phyloP scores from a whole-genome alignment of 2,329 filamentous ascomycete species.

The Neocatenulostroma microsporum region DNA sequence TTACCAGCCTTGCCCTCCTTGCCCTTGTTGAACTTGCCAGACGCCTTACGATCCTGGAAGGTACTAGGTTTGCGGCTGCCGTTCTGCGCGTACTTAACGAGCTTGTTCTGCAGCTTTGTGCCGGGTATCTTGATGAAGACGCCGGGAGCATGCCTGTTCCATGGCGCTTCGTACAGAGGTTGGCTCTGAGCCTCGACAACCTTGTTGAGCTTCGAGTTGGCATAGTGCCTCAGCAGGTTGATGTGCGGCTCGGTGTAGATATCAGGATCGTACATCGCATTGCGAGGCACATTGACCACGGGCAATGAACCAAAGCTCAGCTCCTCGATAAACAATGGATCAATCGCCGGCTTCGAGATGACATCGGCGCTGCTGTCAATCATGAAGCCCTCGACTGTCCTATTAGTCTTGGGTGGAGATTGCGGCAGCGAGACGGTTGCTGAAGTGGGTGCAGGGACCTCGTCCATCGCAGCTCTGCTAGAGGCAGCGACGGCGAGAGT shows the following conservation, averaged over 20 bases:
- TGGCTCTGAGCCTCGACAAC: slow-evolving; percentile 9
- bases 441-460: slow-evolving; percentile 38
- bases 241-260: slow-evolving; percentile 7
- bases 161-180: not conserved
- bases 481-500: slow-evolving; percentile 52
- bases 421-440: slow-evolving; percentile 65
- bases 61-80: slow-evolving; percentile 6
- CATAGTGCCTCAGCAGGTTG: slow-evolving; percentile 16
- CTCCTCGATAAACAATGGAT: slow-evolving; percentile 37
- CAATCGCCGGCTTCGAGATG: slow-evolving; percentile 34
- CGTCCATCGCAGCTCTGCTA: slow-evolving; percentile 59
- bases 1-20: slow-evolving; percentile 8
- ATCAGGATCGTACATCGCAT: slow-evolving; percentile 17
- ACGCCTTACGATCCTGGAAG: slow-evolving; percentile 12
- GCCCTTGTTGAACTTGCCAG: slow-evolving; percentile 12
- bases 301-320: slow-evolving; percentile 42
- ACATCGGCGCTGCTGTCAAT: slow-evolving; percentile 29
- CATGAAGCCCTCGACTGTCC: slow-evolving; percentile 17
- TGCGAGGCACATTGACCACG: slow-evolving; percentile 24
- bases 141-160: slow-evolving; percentile 14
- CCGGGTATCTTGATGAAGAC: slow-evolving; percentile 22
- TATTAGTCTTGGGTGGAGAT: slow-evolving; percentile 7
- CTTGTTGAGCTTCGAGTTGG: slow-evolving; percentile 11
- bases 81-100: slow-evolving; percentile 8
- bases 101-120: slow-evolving; percentile 16